These are phyloP conservation scores for Hypoxylon sp. DNA, from an alignment of 2,329 filamentous ascomycete species.

Conservation along the genomic window DNA sequence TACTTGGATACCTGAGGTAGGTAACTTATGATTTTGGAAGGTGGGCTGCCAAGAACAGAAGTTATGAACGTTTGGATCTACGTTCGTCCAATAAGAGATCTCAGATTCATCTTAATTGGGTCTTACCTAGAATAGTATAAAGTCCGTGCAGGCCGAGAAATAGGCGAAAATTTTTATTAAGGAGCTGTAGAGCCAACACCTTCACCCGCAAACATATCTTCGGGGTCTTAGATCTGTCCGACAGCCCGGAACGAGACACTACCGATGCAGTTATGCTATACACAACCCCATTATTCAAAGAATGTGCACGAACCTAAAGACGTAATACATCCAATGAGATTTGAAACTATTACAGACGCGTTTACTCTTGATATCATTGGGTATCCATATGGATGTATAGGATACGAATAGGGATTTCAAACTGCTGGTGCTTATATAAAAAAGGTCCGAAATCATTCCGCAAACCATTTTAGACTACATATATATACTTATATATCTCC, in stretches of 20 bases:
- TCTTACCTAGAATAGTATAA: constrained; percentile 22
- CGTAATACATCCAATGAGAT: background rate
- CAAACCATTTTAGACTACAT: background rate
- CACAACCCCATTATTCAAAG: background rate
- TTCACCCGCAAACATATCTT: constrained; percentile 7
- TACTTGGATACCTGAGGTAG: background rate
- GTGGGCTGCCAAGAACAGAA: constrained; percentile 8
- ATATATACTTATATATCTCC: constrained; percentile 2
- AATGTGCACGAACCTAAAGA: background rate
- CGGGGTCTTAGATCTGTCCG: constrained; percentile 43
- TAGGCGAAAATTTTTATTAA: constrained; percentile 18
- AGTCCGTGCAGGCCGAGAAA: constrained; percentile 25
- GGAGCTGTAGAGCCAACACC: constrained; percentile 21
- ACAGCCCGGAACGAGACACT: constrained; percentile 30
- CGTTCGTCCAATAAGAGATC: constrained; percentile 16
- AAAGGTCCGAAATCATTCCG: constrained; percentile 21
- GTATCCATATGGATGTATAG: background rate
- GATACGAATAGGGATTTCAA: background rate
- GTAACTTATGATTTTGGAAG: background rate
- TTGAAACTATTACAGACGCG: background rate
- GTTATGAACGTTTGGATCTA: background rate
- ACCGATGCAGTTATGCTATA: background rate
- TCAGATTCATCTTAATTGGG: constrained; percentile 3
- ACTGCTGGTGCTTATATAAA: constrained; percentile 4
- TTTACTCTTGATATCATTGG: background rate